phyloP scores from a whole-genome alignment of 75 land plant species.

The Azolla pinnata region DNA sequence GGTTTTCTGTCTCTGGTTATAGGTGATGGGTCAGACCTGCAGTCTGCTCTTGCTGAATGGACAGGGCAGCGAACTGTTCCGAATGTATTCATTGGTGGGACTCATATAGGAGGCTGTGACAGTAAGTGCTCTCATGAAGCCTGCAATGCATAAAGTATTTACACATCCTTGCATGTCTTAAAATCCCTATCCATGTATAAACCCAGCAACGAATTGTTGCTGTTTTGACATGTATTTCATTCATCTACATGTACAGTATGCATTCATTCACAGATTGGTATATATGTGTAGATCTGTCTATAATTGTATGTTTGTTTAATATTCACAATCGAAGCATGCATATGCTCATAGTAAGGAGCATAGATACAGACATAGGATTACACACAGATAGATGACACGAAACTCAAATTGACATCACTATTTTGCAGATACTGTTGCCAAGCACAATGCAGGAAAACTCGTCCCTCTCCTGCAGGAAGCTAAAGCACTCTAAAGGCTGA shows the following conservation, averaged over 20 bases:
- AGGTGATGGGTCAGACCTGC: constrained; percentile 76
- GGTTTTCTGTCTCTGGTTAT: too few relatives aligned
- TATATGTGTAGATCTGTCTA: background rate
- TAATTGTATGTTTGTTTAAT: constrained; percentile 1
- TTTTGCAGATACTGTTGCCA: constrained; percentile 36
- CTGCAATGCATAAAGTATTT: background rate
- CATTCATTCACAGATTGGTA: background rate
- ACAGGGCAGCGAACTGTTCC: constrained; percentile 82
- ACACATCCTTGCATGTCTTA: background rate
- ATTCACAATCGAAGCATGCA: background rate
- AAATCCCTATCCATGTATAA: background rate
- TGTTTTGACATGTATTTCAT: background rate
- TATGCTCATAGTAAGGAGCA: too few relatives aligned
- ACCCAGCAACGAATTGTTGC: background rate
- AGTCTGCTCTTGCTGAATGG: constrained; percentile 69
- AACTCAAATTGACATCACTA: background rate
- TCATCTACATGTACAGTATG: too few relatives aligned
- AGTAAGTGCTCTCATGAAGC: constrained; percentile 28
- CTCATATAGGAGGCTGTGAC: constrained; percentile 94
- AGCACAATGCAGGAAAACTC: constrained; percentile 55
- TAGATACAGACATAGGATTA: too few relatives aligned
- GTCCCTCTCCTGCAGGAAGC: constrained; percentile 69
- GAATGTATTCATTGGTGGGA: constrained; percentile 81
- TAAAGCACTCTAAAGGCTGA: constrained; percentile 49
- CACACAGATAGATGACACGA: background rate